Base-by-base conservation (phyloP, 2,329 filamentous ascomycete genomes). In the Scorias spongiosa region DNA sequence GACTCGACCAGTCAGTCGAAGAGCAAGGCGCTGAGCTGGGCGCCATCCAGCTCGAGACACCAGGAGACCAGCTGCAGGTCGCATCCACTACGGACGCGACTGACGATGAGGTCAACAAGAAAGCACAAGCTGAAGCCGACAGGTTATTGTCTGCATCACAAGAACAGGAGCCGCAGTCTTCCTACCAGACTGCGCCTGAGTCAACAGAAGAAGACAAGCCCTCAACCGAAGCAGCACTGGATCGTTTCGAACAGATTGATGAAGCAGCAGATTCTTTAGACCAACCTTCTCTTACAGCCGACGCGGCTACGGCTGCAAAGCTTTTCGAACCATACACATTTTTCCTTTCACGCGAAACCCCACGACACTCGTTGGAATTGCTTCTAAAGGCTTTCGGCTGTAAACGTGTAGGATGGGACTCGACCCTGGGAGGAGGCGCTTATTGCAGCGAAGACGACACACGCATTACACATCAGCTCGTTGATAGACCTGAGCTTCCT, bases 361-460 rank as follows among this genome's bases (percentile, higher is more conserved):
- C 91, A 11, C 78, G 88, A 51, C 83, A 87, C 51, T 79, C 91
- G 2, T 71, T 98, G 17, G 91, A 98, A 63, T 94, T 98, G 60
- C 76, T 98, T 44, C 75, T 98, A 43, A 83, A 88, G 58, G 77
- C 89, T 2, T 98, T 96, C 58, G 91, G 91, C 50, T 96, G 89
- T 71, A 94, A 89, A 69, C 78, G 89, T 39, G 81, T 98, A 53
- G 91, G 88, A 37, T 98, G 91, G 91, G 89, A 96, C 58, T 74
- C 78, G 29, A 81, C 93, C 17, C 74, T 94, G 15, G 91, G 91
- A 42, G 88, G 87, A 49, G 91, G 91, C 40, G 84, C 91, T 41
- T 98, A 85, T 67, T 96, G 88, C 29, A 82, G 84, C 42, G 89
- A 96, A 66, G 72, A 77, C 12, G 87, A 98, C 58, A 76, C 85